These are phyloP conservation scores for Moesziomyces sp. DNA, from an alignment of 1,284 basidiomycete genomes.

Conservation along the genomic window DNA sequence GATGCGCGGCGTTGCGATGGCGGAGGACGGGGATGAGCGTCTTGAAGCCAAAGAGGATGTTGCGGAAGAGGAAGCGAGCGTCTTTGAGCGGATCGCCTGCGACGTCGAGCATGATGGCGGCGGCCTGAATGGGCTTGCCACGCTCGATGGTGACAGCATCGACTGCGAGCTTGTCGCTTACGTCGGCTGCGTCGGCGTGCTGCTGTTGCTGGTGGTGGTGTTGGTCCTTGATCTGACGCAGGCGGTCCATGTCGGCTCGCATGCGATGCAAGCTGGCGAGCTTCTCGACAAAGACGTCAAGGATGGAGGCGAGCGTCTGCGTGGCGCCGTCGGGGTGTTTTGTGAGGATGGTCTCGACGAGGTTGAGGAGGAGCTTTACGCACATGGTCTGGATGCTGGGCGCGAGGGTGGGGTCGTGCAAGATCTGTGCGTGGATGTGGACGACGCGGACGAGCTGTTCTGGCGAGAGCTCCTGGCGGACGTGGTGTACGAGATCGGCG, in stretches of 20 bases:
- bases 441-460: slow-evolving; percentile 84
- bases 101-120: slow-evolving; percentile 68
- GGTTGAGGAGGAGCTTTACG: slow-evolving; percentile 90
- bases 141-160: slow-evolving; percentile 68
- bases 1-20: slow-evolving; percentile 80
- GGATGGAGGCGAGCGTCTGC: slow-evolving; percentile 77
- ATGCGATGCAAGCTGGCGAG: slow-evolving; percentile 78
- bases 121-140: slow-evolving; percentile 68
- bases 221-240: slow-evolving; percentile 34
- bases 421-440: slow-evolving; percentile 84
- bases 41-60: slow-evolving; percentile 89
- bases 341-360: slow-evolving; percentile 82
- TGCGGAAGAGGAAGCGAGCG: slow-evolving; percentile 85
- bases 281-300: slow-evolving; percentile 87
- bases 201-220: no score
- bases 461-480: slow-evolving; percentile 83
- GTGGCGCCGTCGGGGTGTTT: slow-evolving; percentile 72
- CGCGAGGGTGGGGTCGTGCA: slow-evolving; percentile 87
- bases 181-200: slow-evolving; percentile 9
- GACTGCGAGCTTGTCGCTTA: slow-evolving; percentile 3
- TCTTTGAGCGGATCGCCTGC: slow-evolving; percentile 68
- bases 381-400: slow-evolving; percentile 89
- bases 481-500: slow-evolving; percentile 92
- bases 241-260: slow-evolving; percentile 50
- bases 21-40: slow-evolving; percentile 82